Percentiles rank a stretch among this genome's conserved stretches.
These are phyloP conservation scores for Diplocarpon rosae DNA, from an alignment of 2,329 filamentous ascomycete species.

Conservation along the genomic window DNA sequence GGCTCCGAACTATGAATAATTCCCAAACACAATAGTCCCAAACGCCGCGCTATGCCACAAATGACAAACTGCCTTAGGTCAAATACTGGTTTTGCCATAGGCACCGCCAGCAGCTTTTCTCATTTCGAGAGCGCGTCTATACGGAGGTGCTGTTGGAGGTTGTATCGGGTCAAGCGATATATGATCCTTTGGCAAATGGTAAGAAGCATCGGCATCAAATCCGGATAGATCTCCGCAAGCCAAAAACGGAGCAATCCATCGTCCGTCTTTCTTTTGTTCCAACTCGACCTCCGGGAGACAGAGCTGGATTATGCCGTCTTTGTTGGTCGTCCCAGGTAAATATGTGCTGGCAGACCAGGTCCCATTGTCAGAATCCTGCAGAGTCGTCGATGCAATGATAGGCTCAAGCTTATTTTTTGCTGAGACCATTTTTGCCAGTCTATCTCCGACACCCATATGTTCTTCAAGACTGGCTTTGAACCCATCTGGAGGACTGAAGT, in stretches of 20 bases:
- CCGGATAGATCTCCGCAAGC: slow-evolving; percentile 93
- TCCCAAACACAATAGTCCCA: neutral
- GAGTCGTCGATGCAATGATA: slow-evolving; percentile 31
- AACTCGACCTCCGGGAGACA: slow-evolving; percentile 21
- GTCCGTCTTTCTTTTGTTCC: slow-evolving; percentile 37
- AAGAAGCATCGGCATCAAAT: slow-evolving; percentile 93
- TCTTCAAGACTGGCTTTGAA: slow-evolving; percentile 68
- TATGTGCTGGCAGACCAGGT: slow-evolving; percentile 30
- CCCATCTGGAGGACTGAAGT: slow-evolving; percentile 69
- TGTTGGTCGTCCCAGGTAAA: slow-evolving; percentile 5
- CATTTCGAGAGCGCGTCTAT: slow-evolving; percentile 82
- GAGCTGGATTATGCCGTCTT: slow-evolving; percentile 21
- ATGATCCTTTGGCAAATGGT: slow-evolving; percentile 75
- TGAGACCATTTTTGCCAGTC: slow-evolving; percentile 39
- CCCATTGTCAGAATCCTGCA: slow-evolving; percentile 36
- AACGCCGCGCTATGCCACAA: slow-evolving; percentile 11
- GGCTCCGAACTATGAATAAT: neutral
- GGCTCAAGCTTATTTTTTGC: slow-evolving; percentile 33
- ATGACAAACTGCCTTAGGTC: neutral
- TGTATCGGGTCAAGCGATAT: slow-evolving; percentile 86
- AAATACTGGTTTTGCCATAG: slow-evolving; percentile 15
- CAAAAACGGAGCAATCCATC: slow-evolving; percentile 89
- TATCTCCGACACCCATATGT: slow-evolving; percentile 55
- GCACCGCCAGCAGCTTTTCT: slow-evolving; percentile 65
- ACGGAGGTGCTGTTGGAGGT: slow-evolving; percentile 90